Evolutionary conservation across 202 grass and related monocot genomes (phyloP).

Genomic region (Setaria italica): DNA sequence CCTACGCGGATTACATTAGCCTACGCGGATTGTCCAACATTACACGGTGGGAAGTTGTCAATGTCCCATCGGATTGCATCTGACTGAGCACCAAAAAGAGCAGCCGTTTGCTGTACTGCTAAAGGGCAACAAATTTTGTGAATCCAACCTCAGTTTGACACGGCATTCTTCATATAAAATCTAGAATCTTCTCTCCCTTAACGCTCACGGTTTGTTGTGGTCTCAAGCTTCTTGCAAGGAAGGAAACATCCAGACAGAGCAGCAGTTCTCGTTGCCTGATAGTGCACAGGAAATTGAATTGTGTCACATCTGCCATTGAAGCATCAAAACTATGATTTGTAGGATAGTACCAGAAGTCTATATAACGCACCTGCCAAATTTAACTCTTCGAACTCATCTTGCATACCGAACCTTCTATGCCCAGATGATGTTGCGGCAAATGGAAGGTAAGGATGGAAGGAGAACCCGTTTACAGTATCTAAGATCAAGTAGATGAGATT

Average conservation of each 20-base stretch:
- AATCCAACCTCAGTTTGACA: no score
- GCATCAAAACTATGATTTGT: neutral
- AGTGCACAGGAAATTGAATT: constrained; percentile 20
- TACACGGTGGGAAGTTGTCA: no score
- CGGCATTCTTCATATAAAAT: no score
- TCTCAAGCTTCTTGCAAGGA: constrained; percentile 41
- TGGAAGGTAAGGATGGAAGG: constrained; percentile 87
- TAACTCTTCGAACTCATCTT: constrained; percentile 61
- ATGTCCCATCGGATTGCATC: no score
- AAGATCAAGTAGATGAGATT: constrained; percentile 45
- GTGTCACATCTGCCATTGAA: constrained; percentile 2
- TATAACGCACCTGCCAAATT: constrained; percentile 59
- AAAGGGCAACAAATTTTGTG: no score
- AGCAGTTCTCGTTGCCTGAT: constrained; percentile 85
- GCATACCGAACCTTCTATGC: constrained; percentile 72
- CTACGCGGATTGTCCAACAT: no score
- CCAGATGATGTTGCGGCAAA: constrained; percentile 84
- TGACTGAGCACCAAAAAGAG: no score
- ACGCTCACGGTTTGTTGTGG: no score
- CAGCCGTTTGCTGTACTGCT: no score
- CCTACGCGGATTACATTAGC: no score
- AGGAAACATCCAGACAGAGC: constrained; percentile 80
- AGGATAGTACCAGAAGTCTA: neutral
- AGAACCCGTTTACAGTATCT: constrained; percentile 89
- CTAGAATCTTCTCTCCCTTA: no score